Conservation (phyloP, 768 basidiomycete genomes). For the Kwoniella europaea region DNA sequence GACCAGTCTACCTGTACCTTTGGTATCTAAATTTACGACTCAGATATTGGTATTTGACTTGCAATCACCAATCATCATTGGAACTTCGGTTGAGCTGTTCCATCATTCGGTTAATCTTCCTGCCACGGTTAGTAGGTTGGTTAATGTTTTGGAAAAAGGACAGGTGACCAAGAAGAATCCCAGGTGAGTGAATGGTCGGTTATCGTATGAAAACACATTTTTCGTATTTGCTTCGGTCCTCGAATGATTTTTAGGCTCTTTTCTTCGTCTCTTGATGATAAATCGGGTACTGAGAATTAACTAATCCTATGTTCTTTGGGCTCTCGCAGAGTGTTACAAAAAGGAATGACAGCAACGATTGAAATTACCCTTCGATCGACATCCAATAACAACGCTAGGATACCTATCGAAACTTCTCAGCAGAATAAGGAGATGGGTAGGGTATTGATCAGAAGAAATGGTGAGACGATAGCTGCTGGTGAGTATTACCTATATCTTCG, state of each 20-base stretch:
- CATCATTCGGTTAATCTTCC: conserved; percentile 93
- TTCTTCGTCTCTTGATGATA: no score
- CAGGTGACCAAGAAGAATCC: conserved; percentile 76
- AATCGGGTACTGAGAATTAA: no score
- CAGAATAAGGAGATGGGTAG: conserved; percentile 96
- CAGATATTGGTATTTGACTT: conserved; percentile 94
- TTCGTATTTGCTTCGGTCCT: no score
- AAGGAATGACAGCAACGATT: conserved; percentile 80
- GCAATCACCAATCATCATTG: conserved; percentile 82
- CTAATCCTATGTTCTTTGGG: neutral
- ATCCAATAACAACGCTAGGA: conserved; percentile 61
- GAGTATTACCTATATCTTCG: neutral
- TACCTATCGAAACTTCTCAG: conserved; percentile 84
- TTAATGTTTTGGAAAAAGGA: conserved; percentile 82
- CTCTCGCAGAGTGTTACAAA: conserved; percentile 74
- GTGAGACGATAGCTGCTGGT: conserved; percentile 95
- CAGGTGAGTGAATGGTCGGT: conserved; percentile 63
- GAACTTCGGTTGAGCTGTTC: conserved; percentile 90
- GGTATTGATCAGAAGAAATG: conserved; percentile 80
- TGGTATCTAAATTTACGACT: conserved; percentile 78
- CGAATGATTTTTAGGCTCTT: no score
- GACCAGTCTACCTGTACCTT: conserved; percentile 70
- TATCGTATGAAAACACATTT: no score
- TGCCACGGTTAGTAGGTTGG: conserved; percentile 79
- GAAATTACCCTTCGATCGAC: conserved; percentile 74